phyloP scores from a whole-genome alignment of 257 asterid species.

The Nicotiana noctiflora region DNA sequence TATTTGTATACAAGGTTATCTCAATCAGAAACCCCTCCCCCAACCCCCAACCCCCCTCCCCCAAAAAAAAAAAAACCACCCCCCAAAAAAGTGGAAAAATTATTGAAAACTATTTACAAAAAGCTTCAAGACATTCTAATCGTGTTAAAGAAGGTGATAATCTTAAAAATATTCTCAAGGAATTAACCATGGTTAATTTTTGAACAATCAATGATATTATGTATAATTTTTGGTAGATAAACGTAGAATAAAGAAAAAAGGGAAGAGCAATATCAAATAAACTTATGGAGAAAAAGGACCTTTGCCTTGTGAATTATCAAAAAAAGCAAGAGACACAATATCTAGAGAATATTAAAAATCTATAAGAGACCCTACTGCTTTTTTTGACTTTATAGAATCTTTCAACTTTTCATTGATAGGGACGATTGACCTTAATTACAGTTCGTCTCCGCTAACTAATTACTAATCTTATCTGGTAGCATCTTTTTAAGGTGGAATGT shows the following conservation, averaged over 20 bases:
- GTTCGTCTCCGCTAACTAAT: neutral
- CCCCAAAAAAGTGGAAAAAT: no score
- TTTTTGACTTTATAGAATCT: slow-evolving; percentile 11
- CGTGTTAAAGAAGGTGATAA: neutral
- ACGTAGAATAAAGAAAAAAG: neutral
- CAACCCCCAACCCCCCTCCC: no score
- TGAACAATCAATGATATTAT: neutral
- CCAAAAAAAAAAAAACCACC: no score
- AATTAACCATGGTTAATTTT: neutral
- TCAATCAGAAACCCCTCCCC: no score
- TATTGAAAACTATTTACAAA: no score
- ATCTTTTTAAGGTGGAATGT: neutral
- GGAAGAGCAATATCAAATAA: neutral
- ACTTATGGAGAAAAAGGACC: neutral
- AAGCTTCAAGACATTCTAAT: no score
- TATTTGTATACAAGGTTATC: no score
- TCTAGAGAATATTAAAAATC: slow-evolving; percentile 2
- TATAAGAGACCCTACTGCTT: slow-evolving; percentile 9
- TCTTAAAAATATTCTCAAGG: neutral
- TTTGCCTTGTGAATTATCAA: neutral
- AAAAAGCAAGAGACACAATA: neutral
- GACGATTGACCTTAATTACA: neutral
- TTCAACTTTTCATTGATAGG: slow-evolving; percentile 18
- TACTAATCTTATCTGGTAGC: neutral
- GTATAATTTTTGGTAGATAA: neutral